Evolutionary conservation across 2,329 filamentous ascomycete species (phyloP).

Genomic region (Phyllosticta paracitricarpa): DNA sequence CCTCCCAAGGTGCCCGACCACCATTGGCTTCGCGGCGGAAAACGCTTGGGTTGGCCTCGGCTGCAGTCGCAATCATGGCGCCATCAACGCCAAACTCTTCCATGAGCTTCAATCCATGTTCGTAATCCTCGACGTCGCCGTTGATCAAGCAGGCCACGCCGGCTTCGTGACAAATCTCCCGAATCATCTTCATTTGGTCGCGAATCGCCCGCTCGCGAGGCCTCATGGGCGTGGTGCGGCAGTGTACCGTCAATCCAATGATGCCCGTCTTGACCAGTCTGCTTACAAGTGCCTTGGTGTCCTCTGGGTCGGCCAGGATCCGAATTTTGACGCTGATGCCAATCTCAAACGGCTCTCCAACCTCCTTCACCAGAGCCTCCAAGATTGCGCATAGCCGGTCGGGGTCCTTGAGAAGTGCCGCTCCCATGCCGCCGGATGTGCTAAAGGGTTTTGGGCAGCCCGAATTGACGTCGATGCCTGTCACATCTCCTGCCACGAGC

Average conservation of each 20-base stretch:
- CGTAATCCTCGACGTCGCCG: constrained; percentile 71
- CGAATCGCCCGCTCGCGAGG: constrained; percentile 81
- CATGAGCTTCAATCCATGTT: constrained; percentile 62
- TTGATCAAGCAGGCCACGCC: constrained; percentile 95
- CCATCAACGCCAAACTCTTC: constrained; percentile 78
- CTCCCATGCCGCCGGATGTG: constrained; percentile 89
- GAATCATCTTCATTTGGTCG: constrained; percentile 76
- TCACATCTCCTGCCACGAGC: constrained; percentile 76
- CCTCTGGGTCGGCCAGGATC: constrained; percentile 63
- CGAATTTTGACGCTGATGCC: constrained; percentile 97
- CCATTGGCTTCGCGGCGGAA: constrained; percentile 64
- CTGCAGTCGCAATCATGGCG: constrained; percentile 92
- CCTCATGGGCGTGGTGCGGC: constrained; percentile 91
- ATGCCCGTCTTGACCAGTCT: constrained; percentile 80
- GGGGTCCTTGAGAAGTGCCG: constrained; percentile 75
- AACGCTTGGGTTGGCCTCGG: constrained; percentile 83
- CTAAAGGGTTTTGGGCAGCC: constrained; percentile 98
- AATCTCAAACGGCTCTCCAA: constrained; percentile 69
- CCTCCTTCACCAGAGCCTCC: constrained; percentile 67
- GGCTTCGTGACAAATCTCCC: constrained; percentile 64
- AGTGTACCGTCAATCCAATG: constrained; percentile 85
- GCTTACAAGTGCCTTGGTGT: constrained; percentile 69
- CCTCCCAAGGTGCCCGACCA: constrained; percentile 61
- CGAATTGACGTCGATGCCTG: constrained; percentile 92
- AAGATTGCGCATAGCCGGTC: constrained; percentile 78